A percentile compares a stretch with the other conserved stretches of the same genome.
Evolutionary conservation across 192 early-diverging fungal species (phyloP).

Genomic region (Thoreauomyces humboldtii): DNA sequence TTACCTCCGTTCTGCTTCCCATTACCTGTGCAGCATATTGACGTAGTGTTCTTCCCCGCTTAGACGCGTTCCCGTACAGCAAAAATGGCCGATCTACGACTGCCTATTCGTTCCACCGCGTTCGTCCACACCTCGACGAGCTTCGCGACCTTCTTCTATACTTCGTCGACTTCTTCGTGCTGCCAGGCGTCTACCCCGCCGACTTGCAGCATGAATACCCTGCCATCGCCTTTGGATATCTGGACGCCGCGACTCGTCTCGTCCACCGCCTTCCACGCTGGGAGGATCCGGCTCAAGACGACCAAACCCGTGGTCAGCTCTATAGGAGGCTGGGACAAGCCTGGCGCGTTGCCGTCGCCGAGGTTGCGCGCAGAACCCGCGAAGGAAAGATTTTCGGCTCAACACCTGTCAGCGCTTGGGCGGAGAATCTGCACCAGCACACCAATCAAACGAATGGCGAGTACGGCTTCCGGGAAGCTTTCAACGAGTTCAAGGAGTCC

Average conservation of each 20-base stretch:
- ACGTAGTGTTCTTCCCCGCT: background rate
- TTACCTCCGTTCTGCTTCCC: too few relatives aligned
- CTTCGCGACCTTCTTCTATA: conserved; percentile 53
- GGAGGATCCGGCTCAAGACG: conserved; percentile 71
- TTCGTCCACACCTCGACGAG: conserved; percentile 71
- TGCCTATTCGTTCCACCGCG: conserved; percentile 88
- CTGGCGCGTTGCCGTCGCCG: conserved; percentile 75
- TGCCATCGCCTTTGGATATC: conserved; percentile 71
- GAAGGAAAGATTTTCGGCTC: conserved; percentile 80
- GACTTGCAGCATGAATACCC: conserved; percentile 79
- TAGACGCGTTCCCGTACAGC: conserved; percentile 82
- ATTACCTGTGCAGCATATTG: too few relatives aligned
- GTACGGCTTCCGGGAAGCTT: conserved; percentile 55
- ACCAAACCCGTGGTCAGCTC: conserved; percentile 55
- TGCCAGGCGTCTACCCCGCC: conserved; percentile 62
- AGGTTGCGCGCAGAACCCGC: conserved; percentile 67
- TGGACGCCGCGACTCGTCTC: conserved; percentile 71
- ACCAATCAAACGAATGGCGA: conserved; percentile 51
- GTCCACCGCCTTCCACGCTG: conserved; percentile 78
- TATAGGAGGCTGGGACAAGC: conserved; percentile 68
- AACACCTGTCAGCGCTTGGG: conserved; percentile 81
- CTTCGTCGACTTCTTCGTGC: conserved; percentile 48
- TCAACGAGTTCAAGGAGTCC: conserved; percentile 56
- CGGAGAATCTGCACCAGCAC: conserved; percentile 67
- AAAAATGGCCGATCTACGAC: conserved; percentile 71